Conservation (phyloP, 768 basidiomycete genomes). For the Wakefieldia striispora region DNA sequence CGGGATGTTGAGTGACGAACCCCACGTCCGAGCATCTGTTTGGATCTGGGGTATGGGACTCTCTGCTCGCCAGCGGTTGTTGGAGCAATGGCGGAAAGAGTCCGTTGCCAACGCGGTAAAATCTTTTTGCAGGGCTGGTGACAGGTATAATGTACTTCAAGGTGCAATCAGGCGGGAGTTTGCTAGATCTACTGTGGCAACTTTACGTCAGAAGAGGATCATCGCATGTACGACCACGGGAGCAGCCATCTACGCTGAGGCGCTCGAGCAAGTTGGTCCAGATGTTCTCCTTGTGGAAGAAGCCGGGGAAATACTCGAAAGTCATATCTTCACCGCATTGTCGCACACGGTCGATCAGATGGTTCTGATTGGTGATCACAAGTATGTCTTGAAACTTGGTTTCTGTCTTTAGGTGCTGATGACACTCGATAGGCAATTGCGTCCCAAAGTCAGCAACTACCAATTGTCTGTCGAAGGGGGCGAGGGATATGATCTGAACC, state of each 20-base stretch:
- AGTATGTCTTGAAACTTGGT: constrained; percentile 43
- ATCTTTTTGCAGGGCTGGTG: constrained; percentile 31
- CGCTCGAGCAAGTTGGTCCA: constrained; percentile 46
- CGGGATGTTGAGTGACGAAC: constrained; percentile 37
- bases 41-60: constrained; percentile 40
- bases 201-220: constrained; percentile 48
- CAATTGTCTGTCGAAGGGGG: constrained; percentile 63
- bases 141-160: constrained; percentile 41
- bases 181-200: constrained; percentile 27
- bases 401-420: background rate
- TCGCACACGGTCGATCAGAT: constrained; percentile 46
- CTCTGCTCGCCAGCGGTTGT: constrained; percentile 23
- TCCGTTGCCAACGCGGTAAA: constrained; percentile 36
- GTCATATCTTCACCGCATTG: constrained; percentile 61
- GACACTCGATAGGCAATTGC: constrained; percentile 50
- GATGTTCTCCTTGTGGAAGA: constrained; percentile 66
- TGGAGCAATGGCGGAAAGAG: constrained; percentile 34
- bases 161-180: constrained; percentile 37
- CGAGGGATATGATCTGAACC: constrained; percentile 64
- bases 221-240: constrained; percentile 71
- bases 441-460: constrained; percentile 71
- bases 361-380: constrained; percentile 71
- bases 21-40: constrained; percentile 20
- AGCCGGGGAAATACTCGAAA: constrained; percentile 71
- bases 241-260: constrained; percentile 56